Evolutionary conservation across 192 early-diverging fungal species (phyloP), one percentile per base, ranked within the genome.

Genomic region (Mortierella antarctica): DNA sequence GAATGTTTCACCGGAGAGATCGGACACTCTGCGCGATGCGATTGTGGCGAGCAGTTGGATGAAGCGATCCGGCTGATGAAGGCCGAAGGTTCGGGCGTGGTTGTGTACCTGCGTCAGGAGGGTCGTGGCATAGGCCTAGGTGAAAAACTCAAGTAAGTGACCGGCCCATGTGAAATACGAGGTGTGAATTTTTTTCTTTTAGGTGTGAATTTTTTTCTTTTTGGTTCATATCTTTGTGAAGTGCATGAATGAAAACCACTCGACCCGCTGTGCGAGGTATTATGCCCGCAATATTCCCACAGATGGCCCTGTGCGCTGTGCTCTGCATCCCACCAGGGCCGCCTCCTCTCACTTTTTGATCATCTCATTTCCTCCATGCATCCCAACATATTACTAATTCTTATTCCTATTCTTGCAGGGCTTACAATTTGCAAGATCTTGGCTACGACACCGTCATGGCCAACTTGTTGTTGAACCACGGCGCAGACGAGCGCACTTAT

Each of bases 1-100:
- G 96, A 95, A 68, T 99, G 97, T 70, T 98, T 97, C 72, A 99
- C 97, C 0, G 96, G 97, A 49, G 97, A 99, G 73, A 97, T 95
- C 1, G 90, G 98, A 10, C 91, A 93, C 23, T 95, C 93, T 8
- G 89, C 89, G 54, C 88, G 97, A 13, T 99, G 97, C 74, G 97
- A 99, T 82, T 99, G 97, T 85, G 96, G 93, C 21, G 95, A 96
- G 72, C 97, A 98, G 81, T 86, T 98, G 67, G 91, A 96, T 59
- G 92, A 93, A 78, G 94, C 97, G 1, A 97, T 97, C 92, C 83
- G 89, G 58, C 82, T 91, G 67, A 98, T 99, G 83, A 91, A 93
- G 59, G 70, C 71, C 18, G 94, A 94, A 67, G 93, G 95, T 7
- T 83, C 91, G 1, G 97, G 96, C 21, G 94, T 98, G 12, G 92